Evolutionary conservation across 352 stramenopile genomes (phyloP), one percentile per base, ranked within the genome.

Genomic region (Phytophthora hybrid): DNA sequence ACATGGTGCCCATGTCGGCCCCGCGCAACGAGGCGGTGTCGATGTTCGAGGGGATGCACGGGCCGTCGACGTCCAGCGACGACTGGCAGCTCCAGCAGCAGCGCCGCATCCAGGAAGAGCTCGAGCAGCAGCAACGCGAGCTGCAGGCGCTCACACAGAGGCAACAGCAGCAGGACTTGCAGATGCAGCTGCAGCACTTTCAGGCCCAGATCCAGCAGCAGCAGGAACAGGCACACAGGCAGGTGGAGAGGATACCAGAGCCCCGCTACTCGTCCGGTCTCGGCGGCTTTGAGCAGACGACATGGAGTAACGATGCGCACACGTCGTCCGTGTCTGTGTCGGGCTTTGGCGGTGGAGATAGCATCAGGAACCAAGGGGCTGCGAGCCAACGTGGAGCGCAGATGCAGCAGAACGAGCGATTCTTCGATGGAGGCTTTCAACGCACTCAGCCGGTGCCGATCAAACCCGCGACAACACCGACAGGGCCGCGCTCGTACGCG

Each of bases 1-100:
- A 65, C 52, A 56, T 29, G 51, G 32, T 26, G 44, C 57, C 76
- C 57, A 23, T 74, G 58, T 23, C 32, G 10, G 7, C 14, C 32
- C 29, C 19, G 37, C 31, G 52, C 52, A 51, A 53, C 56, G 76
- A 74, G 10, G 29, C 62, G 34, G 31, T 70, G 34, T 52, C 59
- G 46, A 10, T 59, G 56, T 53, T 73, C 39, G 39, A 63, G 58
- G 69, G 18, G 51, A 67, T 69, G 52, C 53, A 62, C 34, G 13
- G 32, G 31, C 63, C 76, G 1, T 72, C 67, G 23, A 75, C 54
- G 8, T 53, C 29, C 1, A 74, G 55, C 49, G 46, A 59, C 18
- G 73, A 80, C 21, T 77, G 78, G 66, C 71, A 66, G 9, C 29
- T 21, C 44, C 49, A 73, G 44, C 74, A 78, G 21, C 71, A 84